These are phyloP conservation scores for Verticillium nonalfalfae DNA, from an alignment of 2,329 filamentous ascomycete species.

Conservation along the genomic window DNA sequence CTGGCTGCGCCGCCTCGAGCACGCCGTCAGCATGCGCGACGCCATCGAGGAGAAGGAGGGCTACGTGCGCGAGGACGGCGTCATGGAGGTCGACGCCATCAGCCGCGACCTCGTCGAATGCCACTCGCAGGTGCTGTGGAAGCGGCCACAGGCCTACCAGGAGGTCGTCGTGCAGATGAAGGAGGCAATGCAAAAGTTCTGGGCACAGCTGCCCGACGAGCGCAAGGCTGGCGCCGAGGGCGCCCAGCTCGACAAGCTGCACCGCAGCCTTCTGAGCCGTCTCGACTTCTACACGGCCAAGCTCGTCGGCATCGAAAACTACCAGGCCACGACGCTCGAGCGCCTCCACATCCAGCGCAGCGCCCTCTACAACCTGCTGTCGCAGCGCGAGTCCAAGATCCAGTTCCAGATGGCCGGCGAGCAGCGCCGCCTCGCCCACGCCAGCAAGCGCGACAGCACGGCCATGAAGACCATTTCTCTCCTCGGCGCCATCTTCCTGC, in stretches of 20 bases:
- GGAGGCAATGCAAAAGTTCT: constrained; percentile 39
- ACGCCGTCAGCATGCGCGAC: constrained; percentile 54
- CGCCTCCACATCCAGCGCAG: constrained; percentile 55
- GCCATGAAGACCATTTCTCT: constrained; percentile 62
- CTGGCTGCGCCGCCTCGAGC: constrained; percentile 54
- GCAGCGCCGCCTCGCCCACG: constrained; percentile 52
- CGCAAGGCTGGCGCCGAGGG: constrained; percentile 12
- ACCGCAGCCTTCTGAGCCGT: constrained; percentile 45
- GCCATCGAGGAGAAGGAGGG: constrained; percentile 51
- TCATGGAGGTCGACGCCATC: constrained; percentile 52
- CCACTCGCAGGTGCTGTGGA: constrained; percentile 56
- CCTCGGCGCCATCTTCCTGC: constrained; percentile 56
- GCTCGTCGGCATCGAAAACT: constrained; percentile 55
- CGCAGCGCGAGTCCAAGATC: constrained; percentile 57
- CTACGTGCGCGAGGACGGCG: constrained; percentile 42
- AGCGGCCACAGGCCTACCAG: constrained; percentile 54
- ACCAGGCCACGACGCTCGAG: constrained; percentile 56
- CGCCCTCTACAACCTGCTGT: constrained; percentile 60
- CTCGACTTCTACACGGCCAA: constrained; percentile 57
- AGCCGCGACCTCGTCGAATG: constrained; percentile 59
- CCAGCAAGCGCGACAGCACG: constrained; percentile 54
- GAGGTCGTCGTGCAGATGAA: constrained; percentile 45
- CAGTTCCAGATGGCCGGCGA: constrained; percentile 58
- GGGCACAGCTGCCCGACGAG: constrained; percentile 14
- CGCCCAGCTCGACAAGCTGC: constrained; percentile 33